Evolutionary conservation across 2,329 filamentous ascomycete species (phyloP), one percentile per base, ranked within the genome.

Genomic region (Thielaviopsis punctulata): DNA sequence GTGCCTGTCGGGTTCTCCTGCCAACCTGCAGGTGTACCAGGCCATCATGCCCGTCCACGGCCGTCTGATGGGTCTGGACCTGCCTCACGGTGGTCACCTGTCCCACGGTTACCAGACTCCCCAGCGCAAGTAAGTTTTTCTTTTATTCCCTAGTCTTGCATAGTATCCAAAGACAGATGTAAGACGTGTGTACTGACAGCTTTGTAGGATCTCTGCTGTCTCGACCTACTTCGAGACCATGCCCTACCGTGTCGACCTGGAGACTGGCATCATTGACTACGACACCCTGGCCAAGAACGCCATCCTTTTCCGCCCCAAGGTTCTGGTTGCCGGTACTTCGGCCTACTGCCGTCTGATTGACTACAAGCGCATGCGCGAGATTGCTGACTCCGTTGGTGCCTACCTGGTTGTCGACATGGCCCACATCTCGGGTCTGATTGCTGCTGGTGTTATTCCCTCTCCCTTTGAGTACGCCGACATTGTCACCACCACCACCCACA

Each of bases 211-310:
- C 69, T 96, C 90, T 52, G 88, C 88, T 56, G 84, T 98, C 61
- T 96, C 90, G 39, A 96, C 90, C 63, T 98, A 98, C 79, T 98
- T 96, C 66, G 90, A 98, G 77, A 98, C 92, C 55, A 83, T 98
- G 70, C 92, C 92, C 52, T 98, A 98, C 77, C 82, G 88, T 57
- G 83, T 96, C 57, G 75, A 92, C 68, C 77, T 86, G 61, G 79
- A 85, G 63, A 96, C 92, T 27, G 92, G 92, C 60, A 81, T 96
- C 68, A 98, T 98, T 63, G 92, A 98, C 71, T 98, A 98, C 69
- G 87, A 94, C 62, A 80, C 78, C 62, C 82, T 98, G 57, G 84
- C 92, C 71, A 85, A 93, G 73, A 82, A 92, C 63, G 90, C 89
- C 54, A 73, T 83, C 58, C 77, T 98, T 62, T 98, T 90, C 78